These are phyloP conservation scores for Ustilago bromivora DNA, from an alignment of 1,284 basidiomycete species.

Conservation along the genomic window DNA sequence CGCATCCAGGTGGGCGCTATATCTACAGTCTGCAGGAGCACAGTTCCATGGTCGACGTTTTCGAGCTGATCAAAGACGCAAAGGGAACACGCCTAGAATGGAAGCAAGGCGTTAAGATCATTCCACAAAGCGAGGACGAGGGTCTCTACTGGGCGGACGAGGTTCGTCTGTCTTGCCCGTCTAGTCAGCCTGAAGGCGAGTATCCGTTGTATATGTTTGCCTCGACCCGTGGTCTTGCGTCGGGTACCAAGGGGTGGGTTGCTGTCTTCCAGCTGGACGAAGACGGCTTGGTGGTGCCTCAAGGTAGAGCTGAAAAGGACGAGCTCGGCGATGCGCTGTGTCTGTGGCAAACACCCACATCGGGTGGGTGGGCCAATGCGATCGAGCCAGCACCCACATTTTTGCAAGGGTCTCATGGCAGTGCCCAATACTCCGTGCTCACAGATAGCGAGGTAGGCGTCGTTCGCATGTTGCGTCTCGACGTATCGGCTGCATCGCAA, in stretches of 20 bases:
- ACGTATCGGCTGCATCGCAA: conserved; percentile 20
- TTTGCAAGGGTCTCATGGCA: conserved; percentile 28
- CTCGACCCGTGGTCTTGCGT: conserved; percentile 69
- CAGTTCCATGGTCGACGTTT: conserved; percentile 64
- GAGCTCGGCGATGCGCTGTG: conserved; percentile 35
- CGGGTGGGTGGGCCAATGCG: conserved; percentile 71
- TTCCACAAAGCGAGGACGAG: conserved; percentile 55
- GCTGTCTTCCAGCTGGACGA: conserved; percentile 66
- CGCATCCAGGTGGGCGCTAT: conserved; percentile 69
- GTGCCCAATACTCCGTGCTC: conserved; percentile 64
- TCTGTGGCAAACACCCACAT: conserved; percentile 69
- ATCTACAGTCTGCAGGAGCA: conserved; percentile 70
- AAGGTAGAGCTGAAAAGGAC: conserved; percentile 6
- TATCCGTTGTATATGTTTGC: conserved; percentile 66
- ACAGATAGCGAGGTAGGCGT: conserved; percentile 70
- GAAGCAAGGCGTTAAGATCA: conserved; percentile 65
- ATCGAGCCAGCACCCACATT: conserved; percentile 68
- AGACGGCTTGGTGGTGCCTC: conserved; percentile 54
- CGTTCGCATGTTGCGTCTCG: conserved; percentile 66
- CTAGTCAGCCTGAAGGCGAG: conserved; percentile 4
- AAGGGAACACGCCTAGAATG: conserved; percentile 48
- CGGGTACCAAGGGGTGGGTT: conserved; percentile 68
- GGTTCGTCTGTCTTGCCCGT: conserved; percentile 67
- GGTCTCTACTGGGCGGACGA: conserved; percentile 70
- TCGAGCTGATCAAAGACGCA: conserved; percentile 46